A percentile compares a stretch with the other conserved stretches of the same genome.
phyloP scores from a whole-genome alignment of 371 early-diverging fungal species.

The Mucor plumbeus region DNA sequence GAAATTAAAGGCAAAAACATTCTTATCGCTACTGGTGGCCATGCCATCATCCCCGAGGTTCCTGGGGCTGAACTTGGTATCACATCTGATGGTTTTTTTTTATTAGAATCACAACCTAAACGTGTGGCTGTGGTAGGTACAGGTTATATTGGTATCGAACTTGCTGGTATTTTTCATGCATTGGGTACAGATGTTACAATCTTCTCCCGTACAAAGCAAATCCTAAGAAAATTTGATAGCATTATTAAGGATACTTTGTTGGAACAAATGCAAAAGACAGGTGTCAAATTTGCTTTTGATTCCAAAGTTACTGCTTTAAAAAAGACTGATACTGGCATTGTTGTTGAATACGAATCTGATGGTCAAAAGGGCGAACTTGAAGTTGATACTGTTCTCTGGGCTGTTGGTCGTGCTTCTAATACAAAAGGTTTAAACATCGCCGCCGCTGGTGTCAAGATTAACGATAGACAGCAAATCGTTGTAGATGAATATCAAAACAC shows the following conservation, averaged over 20 bases:
- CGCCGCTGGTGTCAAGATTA: conserved; percentile 65
- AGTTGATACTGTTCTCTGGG: conserved; percentile 80
- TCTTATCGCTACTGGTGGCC: conserved; percentile 85
- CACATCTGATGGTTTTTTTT: conserved; percentile 94
- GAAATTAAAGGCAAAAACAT: conserved; percentile 76
- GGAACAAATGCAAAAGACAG: conserved; percentile 70
- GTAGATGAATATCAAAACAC: conserved; percentile 94
- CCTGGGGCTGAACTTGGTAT: conserved; percentile 90
- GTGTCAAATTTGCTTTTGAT: conserved; percentile 76
- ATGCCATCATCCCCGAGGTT: conserved; percentile 68
- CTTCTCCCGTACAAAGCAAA: conserved; percentile 80
- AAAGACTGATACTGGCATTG: conserved; percentile 30
- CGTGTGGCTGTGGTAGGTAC: conserved; percentile 87
- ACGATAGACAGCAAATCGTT: conserved; percentile 73
- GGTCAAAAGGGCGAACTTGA: conserved; percentile 48
- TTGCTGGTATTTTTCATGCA: conserved; percentile 92
- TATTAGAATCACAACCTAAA: conserved; percentile 86
- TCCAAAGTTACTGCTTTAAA: conserved; percentile 50
- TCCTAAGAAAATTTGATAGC: conserved; percentile 88
- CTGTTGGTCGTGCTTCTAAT: conserved; percentile 77
- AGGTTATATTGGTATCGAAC: conserved; percentile 93
- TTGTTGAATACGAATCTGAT: conserved; percentile 51
- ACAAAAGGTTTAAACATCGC: conserved; percentile 70
- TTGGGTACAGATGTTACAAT: conserved; percentile 85
- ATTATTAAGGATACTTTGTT: conserved; percentile 83